Evolutionary conservation across 75 land plant genomes (phyloP), one percentile per base, ranked within the genome.

Genomic region (Pinus tabuliformis): DNA sequence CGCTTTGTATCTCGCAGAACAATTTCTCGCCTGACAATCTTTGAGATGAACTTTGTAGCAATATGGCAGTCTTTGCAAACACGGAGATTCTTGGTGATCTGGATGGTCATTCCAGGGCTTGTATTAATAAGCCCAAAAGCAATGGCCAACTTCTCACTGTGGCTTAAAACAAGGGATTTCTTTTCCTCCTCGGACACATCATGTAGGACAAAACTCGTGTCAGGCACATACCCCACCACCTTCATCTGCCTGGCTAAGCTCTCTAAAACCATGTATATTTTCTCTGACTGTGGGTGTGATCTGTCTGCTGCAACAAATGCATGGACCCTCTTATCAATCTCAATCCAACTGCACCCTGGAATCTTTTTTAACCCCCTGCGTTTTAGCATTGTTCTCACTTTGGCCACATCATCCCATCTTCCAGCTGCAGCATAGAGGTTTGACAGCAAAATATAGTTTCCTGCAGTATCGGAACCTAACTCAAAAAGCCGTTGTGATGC

Each of bases 361-460:
- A 14, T 59, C 36, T 62, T 62, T 24, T 24, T 26, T 3, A 62
- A 6, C 63, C 9, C 24, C 14, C 30, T 22, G 13, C 28, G 14
- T 62, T 28, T 62, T 24, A 62, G 24, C 21, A 9, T 22, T 9
- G 71, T 76, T 79, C 83, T 83, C 60, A 83, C 70, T 28, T 78
- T 76, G 58, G 73, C 72, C 58, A 78, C 83, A 56, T 73, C 72
- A 57, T 81, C 28, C 83, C 83, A 83, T 36, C 77, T 72, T 22
- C 81, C 79, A 62, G 28, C 79, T 62, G 81, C 83, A 6, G 82
- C 83, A 78, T 83, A 86, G 54, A 89, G 64, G 58, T 89, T 86
- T 21, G 88, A 83, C 22, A 89, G 64, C 42, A 78, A 68, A 4
- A 82, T 81, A 71, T 76, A 83, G 30, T 75, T 71, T 37, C 85